Evolutionary conservation across 768 basidiomycete species (phyloP), one percentile per base, ranked within the genome.

Genomic region (Lactifluus echinatus): DNA sequence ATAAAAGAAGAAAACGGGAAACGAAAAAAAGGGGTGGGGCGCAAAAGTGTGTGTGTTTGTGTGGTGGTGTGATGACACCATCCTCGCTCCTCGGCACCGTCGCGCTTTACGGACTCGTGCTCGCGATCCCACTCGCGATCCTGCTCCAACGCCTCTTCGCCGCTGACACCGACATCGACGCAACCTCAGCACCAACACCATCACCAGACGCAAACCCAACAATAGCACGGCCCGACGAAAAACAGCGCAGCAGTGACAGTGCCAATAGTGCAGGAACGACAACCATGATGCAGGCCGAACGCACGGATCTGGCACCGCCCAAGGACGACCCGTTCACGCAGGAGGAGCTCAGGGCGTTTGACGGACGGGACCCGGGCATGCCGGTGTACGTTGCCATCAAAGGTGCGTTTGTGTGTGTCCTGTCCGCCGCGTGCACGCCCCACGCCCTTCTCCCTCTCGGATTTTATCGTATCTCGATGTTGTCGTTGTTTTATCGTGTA

Each of bases 351-450:
- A 82, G 76, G 37, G 61, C 76, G 64, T 93, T 76, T 68, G 82
- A 93, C 69, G 94, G 94, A 17, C 73, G 75, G 0, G 79, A 84
- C 60, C 67, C 76, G 0, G 65, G 70, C 39, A 81, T 80, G 63
- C 89, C 91, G 0, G 89, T 98, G 60, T 93, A 87, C 64, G 87
- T 98, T 42, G 86, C 92, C 29, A 94, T 98, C 74, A 97, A 96
- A 77, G 91, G 90, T 84, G 56, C 42, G 67, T 43, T n/a, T n/a
- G n/a, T n/a, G n/a, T n/a, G n/a, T n/a, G n/a, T n/a, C n/a, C n/a
- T n/a, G n/a, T n/a, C n/a, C n/a, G n/a, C n/a, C n/a, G n/a, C n/a
- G n/a, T n/a, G n/a, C n/a, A 19, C 31, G 34, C 12, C 34, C 21
- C 5, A 0, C 26, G 53, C 24, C 19, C n/a, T 26, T 14, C 8